Evolutionary conservation across 192 early-diverging fungal species (phyloP).

Genomic region (Podila epigama): DNA sequence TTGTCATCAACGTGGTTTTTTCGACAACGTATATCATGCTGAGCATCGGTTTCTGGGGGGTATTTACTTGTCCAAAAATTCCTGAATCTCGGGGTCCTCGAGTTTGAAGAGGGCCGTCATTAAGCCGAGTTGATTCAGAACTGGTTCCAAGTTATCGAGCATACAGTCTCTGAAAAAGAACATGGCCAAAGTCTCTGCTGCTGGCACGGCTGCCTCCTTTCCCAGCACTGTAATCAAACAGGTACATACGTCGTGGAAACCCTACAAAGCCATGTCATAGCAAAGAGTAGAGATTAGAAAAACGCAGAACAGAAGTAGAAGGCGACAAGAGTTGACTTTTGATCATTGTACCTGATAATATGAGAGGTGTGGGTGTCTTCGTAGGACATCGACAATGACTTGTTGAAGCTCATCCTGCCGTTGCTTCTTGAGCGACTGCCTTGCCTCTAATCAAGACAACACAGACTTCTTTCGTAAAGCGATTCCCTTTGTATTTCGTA

Average conservation of each 20-base stretch:
- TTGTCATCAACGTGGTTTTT: background rate
- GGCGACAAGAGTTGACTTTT: background rate
- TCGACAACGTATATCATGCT: background rate
- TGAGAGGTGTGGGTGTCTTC: slow-evolving; percentile 52
- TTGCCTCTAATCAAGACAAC: slow-evolving; percentile 13
- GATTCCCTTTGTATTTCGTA: background rate
- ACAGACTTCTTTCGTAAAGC: background rate
- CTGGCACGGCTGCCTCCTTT: slow-evolving; percentile 46
- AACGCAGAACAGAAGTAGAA: background rate
- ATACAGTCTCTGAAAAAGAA: slow-evolving; percentile 66
- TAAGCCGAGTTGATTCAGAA: slow-evolving; percentile 53
- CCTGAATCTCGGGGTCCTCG: slow-evolving; percentile 54
- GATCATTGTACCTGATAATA: slow-evolving; percentile 59
- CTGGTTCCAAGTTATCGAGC: slow-evolving; percentile 56
- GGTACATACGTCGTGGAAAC: slow-evolving; percentile 65
- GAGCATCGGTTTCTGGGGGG: background rate
- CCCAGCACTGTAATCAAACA: slow-evolving; percentile 52
- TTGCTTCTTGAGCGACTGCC: slow-evolving; percentile 37
- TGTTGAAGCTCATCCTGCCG: slow-evolving; percentile 55
- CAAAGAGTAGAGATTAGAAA: background rate
- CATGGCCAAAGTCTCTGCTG: slow-evolving; percentile 54
- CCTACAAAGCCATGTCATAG: slow-evolving; percentile 30
- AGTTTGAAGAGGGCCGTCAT: slow-evolving; percentile 47
- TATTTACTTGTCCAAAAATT: slow-evolving; percentile 53
- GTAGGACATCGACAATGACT: slow-evolving; percentile 58